phyloP scores from a whole-genome alignment of 805 yeast species.

The Saccharomycopsis oosterbeekiorum region DNA sequence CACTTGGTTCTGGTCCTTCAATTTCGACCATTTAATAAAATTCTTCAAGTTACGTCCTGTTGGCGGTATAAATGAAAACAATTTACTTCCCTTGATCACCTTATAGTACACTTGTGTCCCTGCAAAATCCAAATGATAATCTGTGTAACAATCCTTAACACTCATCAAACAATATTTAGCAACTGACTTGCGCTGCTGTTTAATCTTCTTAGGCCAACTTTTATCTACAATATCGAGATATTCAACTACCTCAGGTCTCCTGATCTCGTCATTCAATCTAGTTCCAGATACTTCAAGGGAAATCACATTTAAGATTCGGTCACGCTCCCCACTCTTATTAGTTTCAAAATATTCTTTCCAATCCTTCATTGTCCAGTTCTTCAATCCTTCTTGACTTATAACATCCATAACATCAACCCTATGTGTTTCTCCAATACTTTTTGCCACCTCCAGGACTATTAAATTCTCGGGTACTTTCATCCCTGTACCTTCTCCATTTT shows the following conservation, averaged over 20 bases:
- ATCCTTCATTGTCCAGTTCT: conserved; percentile 51
- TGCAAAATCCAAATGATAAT: conserved; percentile 86
- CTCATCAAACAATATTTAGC: conserved; percentile 81
- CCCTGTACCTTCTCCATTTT: conserved; percentile 26
- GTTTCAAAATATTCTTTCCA: conserved; percentile 68
- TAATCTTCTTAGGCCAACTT: conserved; percentile 41
- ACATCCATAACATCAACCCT: conserved; percentile 85
- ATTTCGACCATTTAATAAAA: conserved; percentile 66
- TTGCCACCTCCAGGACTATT: conserved; percentile 46
- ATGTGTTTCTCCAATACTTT: conserved; percentile 49
- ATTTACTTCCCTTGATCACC: conserved; percentile 62
- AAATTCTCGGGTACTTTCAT: conserved; percentile 47
- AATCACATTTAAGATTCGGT: conserved; percentile 68
- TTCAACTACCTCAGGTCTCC: conserved; percentile 58
- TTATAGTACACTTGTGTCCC: conserved; percentile 90
- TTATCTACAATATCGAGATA: conserved; percentile 58
- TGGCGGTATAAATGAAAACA: conserved; percentile 74
- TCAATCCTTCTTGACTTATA: conserved; percentile 58
- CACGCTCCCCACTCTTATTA: conserved; percentile 36
- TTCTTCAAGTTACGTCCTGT: conserved; percentile 47
- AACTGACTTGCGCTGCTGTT: conserved; percentile 40
- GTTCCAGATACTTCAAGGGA: conserved; percentile 68
- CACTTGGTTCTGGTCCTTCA: conserved; percentile 46
- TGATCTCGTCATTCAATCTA: conserved; percentile 37
- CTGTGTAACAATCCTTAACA: conserved; percentile 70